Percentiles rank a stretch among this genome's conserved stretches.
Conservation (phyloP, 192 early-diverging fungal species). For the Gamsiella multidivaricata region DNA sequence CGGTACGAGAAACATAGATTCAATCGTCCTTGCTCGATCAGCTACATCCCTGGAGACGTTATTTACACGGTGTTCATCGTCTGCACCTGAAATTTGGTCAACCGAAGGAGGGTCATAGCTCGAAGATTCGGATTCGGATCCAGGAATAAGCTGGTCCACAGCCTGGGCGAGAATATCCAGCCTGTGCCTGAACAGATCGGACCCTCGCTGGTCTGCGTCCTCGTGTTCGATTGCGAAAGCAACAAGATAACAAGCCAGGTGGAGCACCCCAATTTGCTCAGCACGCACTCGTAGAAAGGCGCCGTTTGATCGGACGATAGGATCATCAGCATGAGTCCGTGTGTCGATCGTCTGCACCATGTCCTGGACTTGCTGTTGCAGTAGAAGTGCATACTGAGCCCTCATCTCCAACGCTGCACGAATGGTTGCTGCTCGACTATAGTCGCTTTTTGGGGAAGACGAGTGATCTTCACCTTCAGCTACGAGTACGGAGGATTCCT, state of each 20-base stretch:
- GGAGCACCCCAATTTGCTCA: slow-evolving; percentile 25
- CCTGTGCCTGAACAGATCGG: not conserved
- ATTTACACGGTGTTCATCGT: not conserved
- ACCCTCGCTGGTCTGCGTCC: not conserved
- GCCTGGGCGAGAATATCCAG: slow-evolving; percentile 30
- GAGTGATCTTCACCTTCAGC: not conserved
- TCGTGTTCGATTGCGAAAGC: slow-evolving; percentile 36
- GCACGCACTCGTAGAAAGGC: not conserved
- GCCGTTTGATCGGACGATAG: not conserved
- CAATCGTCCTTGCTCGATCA: slow-evolving; percentile 23
- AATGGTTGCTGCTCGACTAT: too few relatives aligned
- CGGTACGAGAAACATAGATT: slow-evolving; percentile 28
- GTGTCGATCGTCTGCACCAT: slow-evolving; percentile 32
- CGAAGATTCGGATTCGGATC: not conserved
- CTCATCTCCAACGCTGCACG: slow-evolving; percentile 15
- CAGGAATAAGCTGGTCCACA: slow-evolving; percentile 26
- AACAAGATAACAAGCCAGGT: slow-evolving; percentile 34
- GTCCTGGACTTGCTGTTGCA: slow-evolving; percentile 50
- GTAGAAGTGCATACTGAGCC: slow-evolving; percentile 17
- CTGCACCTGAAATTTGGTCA: too few relatives aligned
- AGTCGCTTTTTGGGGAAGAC: not conserved
- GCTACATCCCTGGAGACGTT: slow-evolving; percentile 28
- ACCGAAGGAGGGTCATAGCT: too few relatives aligned
- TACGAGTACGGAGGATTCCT: not conserved
- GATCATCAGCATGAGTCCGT: not conserved